phyloP scores from a whole-genome alignment of 2,329 filamentous ascomycete species.

The Fusarium sp. region DNA sequence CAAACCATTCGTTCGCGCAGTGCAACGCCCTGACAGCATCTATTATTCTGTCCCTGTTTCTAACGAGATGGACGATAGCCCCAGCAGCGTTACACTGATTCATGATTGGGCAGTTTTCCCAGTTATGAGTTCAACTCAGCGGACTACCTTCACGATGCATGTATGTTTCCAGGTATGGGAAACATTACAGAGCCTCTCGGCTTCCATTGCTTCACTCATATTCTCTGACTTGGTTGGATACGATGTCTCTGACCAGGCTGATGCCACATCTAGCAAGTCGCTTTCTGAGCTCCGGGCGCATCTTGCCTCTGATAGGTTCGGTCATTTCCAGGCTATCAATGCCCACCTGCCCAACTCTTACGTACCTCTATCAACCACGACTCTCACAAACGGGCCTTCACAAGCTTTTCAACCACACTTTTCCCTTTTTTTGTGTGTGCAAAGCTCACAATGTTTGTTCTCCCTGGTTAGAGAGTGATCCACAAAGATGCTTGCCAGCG shows the following conservation, averaged over 20 bases:
- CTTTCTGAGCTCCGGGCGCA: slow-evolving; percentile 20
- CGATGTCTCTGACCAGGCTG: slow-evolving; percentile 20
- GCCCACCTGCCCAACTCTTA: slow-evolving; percentile 24
- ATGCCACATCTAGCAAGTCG: slow-evolving; percentile 27
- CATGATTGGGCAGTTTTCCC: slow-evolving; percentile 22
- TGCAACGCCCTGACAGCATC: slow-evolving; percentile 31
- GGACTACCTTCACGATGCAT: background rate
- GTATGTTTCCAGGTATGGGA: background rate
- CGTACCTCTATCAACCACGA: slow-evolving; percentile 16
- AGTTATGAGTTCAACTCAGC: background rate
- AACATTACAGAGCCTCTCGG: background rate
- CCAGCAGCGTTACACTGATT: slow-evolving; percentile 17
- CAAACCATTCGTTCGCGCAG: slow-evolving; percentile 26
- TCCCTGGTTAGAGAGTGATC: slow-evolving; percentile 14
- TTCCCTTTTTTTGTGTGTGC: background rate
- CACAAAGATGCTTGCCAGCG: slow-evolving; percentile 10
- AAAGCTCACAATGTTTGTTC: slow-evolving; percentile 15
- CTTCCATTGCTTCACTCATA: background rate
- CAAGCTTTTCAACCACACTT: slow-evolving; percentile 26
- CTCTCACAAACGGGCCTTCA: slow-evolving; percentile 21
- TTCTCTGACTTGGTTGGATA: slow-evolving; percentile 13
- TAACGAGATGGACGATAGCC: slow-evolving; percentile 12
- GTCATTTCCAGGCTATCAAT: slow-evolving; percentile 23
- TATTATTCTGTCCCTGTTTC: slow-evolving; percentile 30
- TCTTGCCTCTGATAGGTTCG: slow-evolving; percentile 33